Evolutionary conservation across 2,329 filamentous ascomycete species (phyloP), one percentile per base, ranked within the genome.

Genomic region (Stagonosporopsis cucurbitacearum): DNA sequence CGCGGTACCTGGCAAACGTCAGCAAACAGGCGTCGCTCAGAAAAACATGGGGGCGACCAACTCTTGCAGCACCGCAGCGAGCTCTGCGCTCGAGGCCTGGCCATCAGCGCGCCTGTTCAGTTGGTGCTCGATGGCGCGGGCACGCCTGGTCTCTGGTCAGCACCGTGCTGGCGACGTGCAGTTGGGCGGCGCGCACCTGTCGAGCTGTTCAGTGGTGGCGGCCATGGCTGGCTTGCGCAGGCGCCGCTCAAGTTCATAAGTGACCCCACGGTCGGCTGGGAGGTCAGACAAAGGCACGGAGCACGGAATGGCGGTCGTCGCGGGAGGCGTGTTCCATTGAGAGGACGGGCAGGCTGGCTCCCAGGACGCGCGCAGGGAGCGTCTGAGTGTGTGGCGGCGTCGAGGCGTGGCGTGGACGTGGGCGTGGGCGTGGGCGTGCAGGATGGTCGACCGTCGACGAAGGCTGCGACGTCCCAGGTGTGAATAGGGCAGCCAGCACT

Each of bases 271-370:
- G 80, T 80, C 78, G 75, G 77, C 76, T 74, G 77, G 74, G 75
- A 79, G 78, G 82, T 85, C 84, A 87, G 77, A 84, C 83, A 74
- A 79, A 79, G 77, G 80, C 79, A 78, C 80, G 78, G 70, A 78
- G 77, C 71, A 79, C 75, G 73, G 76, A 70, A 64, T 64, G 69
- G 76, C 75, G 74, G 73, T 72, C 74, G 75, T 72, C 70, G 72
- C 76, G 73, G 74, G 77, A 77, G 78, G 75, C 77, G 78, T 78
- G 76, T 83, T 84, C 83, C 83, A 86, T 84, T 83, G 83, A 85
- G 76, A 78, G 67, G 65, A 62, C 58, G 59, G 30, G 54, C 65
- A 57, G 64, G 66, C 63, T 62, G 60, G 64, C 66, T 59, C 66
- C 62, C 65, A 62, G 56, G 65, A 67, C 60, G 65, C 59, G 60